Conservation (phyloP, 768 basidiomycete species). For the Mycena olivaceomarginata region DNA sequence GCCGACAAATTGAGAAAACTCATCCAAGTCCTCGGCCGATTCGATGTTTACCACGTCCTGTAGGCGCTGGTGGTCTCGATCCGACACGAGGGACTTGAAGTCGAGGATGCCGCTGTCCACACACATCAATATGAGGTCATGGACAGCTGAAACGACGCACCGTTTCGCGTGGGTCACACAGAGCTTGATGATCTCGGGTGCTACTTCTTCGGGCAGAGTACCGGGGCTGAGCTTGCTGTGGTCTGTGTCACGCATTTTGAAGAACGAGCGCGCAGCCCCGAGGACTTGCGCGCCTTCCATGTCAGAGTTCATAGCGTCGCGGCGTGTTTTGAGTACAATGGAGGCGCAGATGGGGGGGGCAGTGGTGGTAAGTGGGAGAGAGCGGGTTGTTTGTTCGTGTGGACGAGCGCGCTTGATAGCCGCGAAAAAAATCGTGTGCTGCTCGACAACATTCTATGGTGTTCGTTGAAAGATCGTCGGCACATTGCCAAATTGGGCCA, state of each 20-base stretch:
- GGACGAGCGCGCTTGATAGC: too few species aligned
- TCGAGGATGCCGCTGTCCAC: background rate
- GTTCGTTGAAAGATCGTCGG: too few species aligned
- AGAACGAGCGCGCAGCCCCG: constrained; percentile 19
- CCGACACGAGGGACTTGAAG: background rate
- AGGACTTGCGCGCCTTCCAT: constrained; percentile 35
- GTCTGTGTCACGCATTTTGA: constrained; percentile 4
- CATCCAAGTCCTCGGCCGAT: background rate
- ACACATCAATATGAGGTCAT: background rate
- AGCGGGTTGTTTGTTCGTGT: too few species aligned
- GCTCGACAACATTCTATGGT: too few species aligned
- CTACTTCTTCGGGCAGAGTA: constrained; percentile 10
- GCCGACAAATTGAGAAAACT: background rate
- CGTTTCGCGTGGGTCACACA: constrained; percentile 28
- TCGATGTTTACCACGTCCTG: background rate
- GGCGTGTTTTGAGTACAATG: too few species aligned
- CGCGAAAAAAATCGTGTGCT: too few species aligned
- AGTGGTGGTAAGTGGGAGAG: too few species aligned
- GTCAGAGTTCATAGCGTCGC: constrained; percentile 34
- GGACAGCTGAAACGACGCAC: background rate
- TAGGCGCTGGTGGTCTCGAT: background rate
- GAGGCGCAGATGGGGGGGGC: too few species aligned
- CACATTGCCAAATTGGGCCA: too few species aligned
- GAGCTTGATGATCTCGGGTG: constrained; percentile 22
- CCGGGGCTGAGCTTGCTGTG: constrained; percentile 5